Percentiles rank a stretch among this genome's conserved stretches.
phyloP scores from a whole-genome alignment of 2,329 filamentous ascomycete species.

The Leptographium wingfieldii region DNA sequence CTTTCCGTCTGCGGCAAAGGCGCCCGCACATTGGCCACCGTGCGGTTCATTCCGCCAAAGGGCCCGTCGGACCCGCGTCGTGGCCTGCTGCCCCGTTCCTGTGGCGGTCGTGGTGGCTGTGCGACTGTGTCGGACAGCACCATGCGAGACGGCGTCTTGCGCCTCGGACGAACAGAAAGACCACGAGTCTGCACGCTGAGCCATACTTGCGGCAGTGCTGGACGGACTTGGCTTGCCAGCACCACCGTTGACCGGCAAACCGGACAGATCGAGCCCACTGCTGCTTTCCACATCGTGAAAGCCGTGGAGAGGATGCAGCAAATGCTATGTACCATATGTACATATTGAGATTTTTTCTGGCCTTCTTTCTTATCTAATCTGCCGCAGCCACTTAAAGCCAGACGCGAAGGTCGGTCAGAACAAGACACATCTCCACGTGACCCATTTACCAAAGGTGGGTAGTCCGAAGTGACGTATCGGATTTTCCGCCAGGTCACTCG shows the following conservation, averaged over 20 bases:
- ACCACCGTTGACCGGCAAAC: constrained; percentile 8
- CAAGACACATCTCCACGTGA: not conserved
- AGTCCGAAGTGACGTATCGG: not conserved
- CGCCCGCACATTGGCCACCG: constrained; percentile 30
- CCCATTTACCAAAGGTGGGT: not conserved
- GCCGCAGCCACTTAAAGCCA: not conserved
- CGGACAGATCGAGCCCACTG: constrained; percentile 9
- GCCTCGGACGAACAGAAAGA: constrained; percentile 2
- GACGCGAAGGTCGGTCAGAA: not conserved
- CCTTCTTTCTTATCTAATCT: not conserved
- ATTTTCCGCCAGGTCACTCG: too few species aligned
- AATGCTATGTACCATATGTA: not conserved
- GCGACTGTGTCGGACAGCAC: constrained; percentile 42
- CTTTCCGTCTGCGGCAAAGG: constrained; percentile 9
- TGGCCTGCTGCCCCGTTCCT: constrained; percentile 17
- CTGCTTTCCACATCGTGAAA: constrained; percentile 10
- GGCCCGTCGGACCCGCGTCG: constrained; percentile 33
- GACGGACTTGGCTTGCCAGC: not conserved
- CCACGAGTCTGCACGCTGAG: constrained; percentile 5
- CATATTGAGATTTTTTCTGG: not conserved
- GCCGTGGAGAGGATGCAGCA: not conserved
- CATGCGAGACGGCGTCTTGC: constrained; percentile 38
- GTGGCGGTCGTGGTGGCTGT: constrained; percentile 6
- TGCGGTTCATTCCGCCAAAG: constrained; percentile 44
- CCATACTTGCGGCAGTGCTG: not conserved